Conservation (phyloP, 495 filamentous ascomycete genomes). For the Penicillium nucicola region DNA sequence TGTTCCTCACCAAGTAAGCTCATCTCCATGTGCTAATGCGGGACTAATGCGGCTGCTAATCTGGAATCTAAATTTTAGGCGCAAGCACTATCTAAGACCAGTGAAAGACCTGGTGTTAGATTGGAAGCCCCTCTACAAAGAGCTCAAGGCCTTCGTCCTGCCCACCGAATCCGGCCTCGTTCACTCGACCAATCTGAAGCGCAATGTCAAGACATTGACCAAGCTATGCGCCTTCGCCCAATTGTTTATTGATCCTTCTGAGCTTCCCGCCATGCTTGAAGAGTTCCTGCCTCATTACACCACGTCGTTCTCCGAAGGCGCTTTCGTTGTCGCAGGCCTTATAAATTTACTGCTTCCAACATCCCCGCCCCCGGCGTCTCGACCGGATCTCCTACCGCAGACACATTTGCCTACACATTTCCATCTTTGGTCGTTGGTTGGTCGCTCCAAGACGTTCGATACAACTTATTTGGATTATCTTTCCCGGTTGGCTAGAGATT, state of each 20-base stretch:
- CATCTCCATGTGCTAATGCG: neutral
- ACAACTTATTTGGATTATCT: slow-evolving; percentile 84
- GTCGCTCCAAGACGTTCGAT: slow-evolving; percentile 84
- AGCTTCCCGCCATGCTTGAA: slow-evolving; percentile 82
- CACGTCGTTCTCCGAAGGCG: slow-evolving; percentile 83
- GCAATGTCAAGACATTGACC: slow-evolving; percentile 69
- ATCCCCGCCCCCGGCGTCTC: slow-evolving; percentile 65
- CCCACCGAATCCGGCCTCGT: slow-evolving; percentile 71
- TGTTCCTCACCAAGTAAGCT: slow-evolving; percentile 82
- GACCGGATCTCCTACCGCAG: slow-evolving; percentile 71
- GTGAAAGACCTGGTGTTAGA: slow-evolving; percentile 85
- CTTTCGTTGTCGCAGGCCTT: slow-evolving; percentile 81
- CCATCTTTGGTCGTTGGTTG: slow-evolving; percentile 92
- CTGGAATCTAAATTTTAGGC: slow-evolving; percentile 49
- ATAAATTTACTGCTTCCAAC: slow-evolving; percentile 89
- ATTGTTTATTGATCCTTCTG: slow-evolving; percentile 85
- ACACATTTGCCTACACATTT: slow-evolving; percentile 88
- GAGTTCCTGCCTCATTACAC: slow-evolving; percentile 95
- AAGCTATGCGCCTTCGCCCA: slow-evolving; percentile 89
- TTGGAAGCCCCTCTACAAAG: slow-evolving; percentile 89
- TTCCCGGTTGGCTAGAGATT: slow-evolving; percentile 82
- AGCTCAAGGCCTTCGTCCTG: slow-evolving; percentile 83
- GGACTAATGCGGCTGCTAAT: slow-evolving; percentile 21
- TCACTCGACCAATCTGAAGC: slow-evolving; percentile 61
- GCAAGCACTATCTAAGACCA: slow-evolving; percentile 91